Conservation (phyloP, 306 rosid genomes). For the Betula pendula region DNA sequence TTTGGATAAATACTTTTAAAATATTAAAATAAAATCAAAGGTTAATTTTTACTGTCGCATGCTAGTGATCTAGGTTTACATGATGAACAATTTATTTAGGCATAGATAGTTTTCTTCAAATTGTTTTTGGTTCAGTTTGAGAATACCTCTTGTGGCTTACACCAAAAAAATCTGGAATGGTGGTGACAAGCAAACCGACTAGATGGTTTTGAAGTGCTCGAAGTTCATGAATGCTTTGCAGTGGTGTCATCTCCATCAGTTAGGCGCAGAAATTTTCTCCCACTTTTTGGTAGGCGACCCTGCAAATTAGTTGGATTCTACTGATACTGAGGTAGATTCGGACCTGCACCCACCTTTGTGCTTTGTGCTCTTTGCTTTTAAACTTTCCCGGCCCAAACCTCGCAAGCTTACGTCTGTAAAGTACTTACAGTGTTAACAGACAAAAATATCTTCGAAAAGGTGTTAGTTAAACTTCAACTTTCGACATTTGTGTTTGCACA, state of each 20-base stretch:
- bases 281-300: slow-evolving; percentile 3
- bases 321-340: background rate
- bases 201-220: background rate
- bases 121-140: too few relatives aligned
- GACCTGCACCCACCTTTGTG: background rate
- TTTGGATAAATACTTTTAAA: too few relatives aligned
- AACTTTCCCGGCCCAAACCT: too few relatives aligned
- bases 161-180: too few relatives aligned
- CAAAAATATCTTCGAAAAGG: background rate
- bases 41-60: too few relatives aligned
- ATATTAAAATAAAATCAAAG: too few relatives aligned
- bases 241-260: slow-evolving; percentile 12
- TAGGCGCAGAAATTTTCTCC: background rate
- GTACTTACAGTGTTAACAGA: background rate
- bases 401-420: too few relatives aligned
- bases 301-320: slow-evolving; percentile 9
- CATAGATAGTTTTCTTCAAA: too few relatives aligned
- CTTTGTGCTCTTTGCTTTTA: too few relatives aligned
- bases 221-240: background rate
- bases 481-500: background rate
- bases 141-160: too few relatives aligned
- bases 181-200: background rate
- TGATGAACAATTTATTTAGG: too few relatives aligned
- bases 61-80: too few relatives aligned
- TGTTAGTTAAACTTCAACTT: background rate